A percentile compares a stretch with the other conserved stretches of the same genome.
Evolutionary conservation across 208 protist genomes (phyloP).

Genomic region (Trypanosoma rangeli): DNA sequence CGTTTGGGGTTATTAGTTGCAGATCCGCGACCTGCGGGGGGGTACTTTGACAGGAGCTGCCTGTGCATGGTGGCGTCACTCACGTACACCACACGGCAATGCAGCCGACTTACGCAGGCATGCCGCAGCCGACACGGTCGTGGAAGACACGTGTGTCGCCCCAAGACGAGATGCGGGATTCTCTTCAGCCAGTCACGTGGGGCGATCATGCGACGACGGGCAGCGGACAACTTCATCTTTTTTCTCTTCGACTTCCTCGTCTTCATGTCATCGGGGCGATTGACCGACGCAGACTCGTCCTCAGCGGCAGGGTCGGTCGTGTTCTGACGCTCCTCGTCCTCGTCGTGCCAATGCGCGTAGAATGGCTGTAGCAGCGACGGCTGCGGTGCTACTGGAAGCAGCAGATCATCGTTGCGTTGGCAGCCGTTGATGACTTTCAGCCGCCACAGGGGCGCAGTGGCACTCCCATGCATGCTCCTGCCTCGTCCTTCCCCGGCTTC

Average conservation of each 20-base stretch:
- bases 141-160: conserved; percentile 60
- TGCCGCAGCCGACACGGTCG: conserved; percentile 39
- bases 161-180: conserved; percentile 67
- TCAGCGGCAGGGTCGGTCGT: background rate
- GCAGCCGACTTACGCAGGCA: conserved; percentile 62
- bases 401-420: conserved; percentile 43
- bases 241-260: conserved; percentile 4
- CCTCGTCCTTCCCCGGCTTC: background rate
- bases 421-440: conserved; percentile 65
- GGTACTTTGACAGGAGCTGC: conserved; percentile 22
- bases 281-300: background rate
- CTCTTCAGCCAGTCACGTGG: conserved; percentile 44
- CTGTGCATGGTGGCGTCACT: conserved; percentile 29
- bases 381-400: conserved; percentile 48
- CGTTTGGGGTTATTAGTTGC: background rate
- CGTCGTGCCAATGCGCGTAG: conserved; percentile 31
- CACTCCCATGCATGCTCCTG: conserved; percentile 1
- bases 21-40: background rate
- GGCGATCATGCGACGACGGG: conserved; percentile 12
- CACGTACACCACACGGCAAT: conserved; percentile 67
- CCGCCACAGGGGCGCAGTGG: conserved; percentile 14
- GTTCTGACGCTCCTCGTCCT: conserved; percentile 11
- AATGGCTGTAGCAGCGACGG: conserved; percentile 47
- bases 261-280: background rate
- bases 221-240: background rate